Conservation (phyloP, 352 stramenopile genomes). For the Globisporangium cylindrosporum region DNA sequence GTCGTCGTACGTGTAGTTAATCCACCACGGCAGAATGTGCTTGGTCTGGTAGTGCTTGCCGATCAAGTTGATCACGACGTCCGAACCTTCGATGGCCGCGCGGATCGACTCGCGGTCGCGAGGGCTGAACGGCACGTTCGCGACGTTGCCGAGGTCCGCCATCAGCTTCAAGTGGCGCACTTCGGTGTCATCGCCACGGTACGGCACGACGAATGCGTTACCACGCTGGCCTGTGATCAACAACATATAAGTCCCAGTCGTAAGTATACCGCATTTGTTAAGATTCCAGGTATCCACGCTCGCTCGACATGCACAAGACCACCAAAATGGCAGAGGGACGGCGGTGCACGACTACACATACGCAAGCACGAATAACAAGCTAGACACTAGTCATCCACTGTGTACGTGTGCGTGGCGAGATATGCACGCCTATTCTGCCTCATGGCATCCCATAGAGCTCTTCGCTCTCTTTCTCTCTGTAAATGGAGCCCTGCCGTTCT, state of each 20-base stretch:
- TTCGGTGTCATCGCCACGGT: conserved; percentile 93
- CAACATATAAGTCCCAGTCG: neutral
- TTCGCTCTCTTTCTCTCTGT: neutral
- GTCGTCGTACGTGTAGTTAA: conserved; percentile 96
- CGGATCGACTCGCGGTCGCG: conserved; percentile 93
- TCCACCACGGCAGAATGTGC: conserved; percentile 90
- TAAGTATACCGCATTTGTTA: neutral
- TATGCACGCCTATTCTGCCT: neutral
- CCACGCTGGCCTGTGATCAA: conserved; percentile 51
- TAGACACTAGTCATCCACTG: neutral
- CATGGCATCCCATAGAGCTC: neutral
- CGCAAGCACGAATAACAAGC: neutral
- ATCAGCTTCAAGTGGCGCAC: conserved; percentile 93
- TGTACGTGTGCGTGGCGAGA: neutral
- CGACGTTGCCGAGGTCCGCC: conserved; percentile 92
- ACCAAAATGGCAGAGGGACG: neutral
- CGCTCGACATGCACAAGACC: conserved; percentile 2
- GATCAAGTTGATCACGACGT: conserved; percentile 97
- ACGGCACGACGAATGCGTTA: conserved; percentile 83
- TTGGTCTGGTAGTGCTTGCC: conserved; percentile 98
- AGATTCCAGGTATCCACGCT: neutral
- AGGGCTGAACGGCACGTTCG: conserved; percentile 72
- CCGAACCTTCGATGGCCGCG: conserved; percentile 88
- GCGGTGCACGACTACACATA: neutral
- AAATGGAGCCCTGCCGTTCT: neutral